These are phyloP conservation scores for Neoboletus magnificus DNA, from an alignment of 768 basidiomycete genomes.

Conservation along the genomic window DNA sequence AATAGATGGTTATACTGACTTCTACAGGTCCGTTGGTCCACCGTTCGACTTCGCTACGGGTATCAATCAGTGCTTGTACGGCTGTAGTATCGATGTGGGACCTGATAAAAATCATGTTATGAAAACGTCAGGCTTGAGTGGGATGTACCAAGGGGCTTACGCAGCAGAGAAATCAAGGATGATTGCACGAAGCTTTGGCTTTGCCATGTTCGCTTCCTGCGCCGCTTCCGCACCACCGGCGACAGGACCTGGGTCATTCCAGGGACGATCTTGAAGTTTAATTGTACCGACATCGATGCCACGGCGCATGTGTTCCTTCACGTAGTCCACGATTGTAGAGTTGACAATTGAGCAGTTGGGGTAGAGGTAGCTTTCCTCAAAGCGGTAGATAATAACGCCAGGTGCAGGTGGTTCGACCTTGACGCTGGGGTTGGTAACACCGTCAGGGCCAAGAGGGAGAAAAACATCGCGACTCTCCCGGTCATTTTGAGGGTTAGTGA, in stretches of 20 bases:
- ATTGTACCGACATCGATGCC: slow-evolving; percentile 71
- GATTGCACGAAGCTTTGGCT: slow-evolving; percentile 76
- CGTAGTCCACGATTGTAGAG: slow-evolving; percentile 72
- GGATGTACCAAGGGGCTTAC: slow-evolving; percentile 32
- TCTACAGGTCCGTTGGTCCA: slow-evolving; percentile 79
- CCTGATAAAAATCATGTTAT: slow-evolving; percentile 35
- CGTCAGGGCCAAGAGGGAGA: slow-evolving; percentile 64
- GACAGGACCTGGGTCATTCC: slow-evolving; percentile 88
- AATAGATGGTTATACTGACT: slow-evolving; percentile 35
- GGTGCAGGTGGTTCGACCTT: slow-evolving; percentile 75
- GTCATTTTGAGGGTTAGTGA: slow-evolving; percentile 40
- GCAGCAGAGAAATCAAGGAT: slow-evolving; percentile 89
- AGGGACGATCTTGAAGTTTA: slow-evolving; percentile 71
- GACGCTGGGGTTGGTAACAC: slow-evolving; percentile 64
- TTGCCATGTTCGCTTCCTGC: slow-evolving; percentile 47
- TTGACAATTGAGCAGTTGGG: slow-evolving; percentile 74
- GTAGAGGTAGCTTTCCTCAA: slow-evolving; percentile 87
- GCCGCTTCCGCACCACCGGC: slow-evolving; percentile 46
- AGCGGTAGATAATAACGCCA: slow-evolving; percentile 87
- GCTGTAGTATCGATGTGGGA: slow-evolving; percentile 91
- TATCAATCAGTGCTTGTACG: slow-evolving; percentile 87
- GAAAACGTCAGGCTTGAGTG: neutral
- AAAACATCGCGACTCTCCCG: slow-evolving; percentile 68
- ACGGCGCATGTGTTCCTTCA: slow-evolving; percentile 71
- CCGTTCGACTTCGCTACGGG: slow-evolving; percentile 81